A percentile compares a stretch with the other conserved stretches of the same genome.
Evolutionary conservation across 2,329 filamentous ascomycete species (phyloP).

Genomic region (Pseudogymnoascus sp.): DNA sequence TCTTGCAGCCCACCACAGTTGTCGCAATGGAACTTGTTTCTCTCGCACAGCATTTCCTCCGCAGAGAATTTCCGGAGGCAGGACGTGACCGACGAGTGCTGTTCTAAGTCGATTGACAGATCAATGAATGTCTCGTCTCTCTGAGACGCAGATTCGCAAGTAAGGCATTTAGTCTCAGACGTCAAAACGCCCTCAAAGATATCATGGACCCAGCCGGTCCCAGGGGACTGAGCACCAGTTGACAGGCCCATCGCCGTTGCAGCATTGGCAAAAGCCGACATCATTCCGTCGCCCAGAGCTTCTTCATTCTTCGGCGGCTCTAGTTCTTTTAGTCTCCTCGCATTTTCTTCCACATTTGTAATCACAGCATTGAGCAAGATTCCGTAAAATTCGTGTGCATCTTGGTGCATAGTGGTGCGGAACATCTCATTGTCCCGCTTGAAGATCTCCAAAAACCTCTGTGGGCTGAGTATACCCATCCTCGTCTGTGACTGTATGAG

Average conservation of each 20-base stretch:
- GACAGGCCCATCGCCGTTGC: slow-evolving; percentile 31
- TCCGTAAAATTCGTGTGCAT: slow-evolving; percentile 95
- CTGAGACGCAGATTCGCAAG: slow-evolving; percentile 91
- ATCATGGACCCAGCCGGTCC: slow-evolving; percentile 87
- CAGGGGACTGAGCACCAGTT: slow-evolving; percentile 42
- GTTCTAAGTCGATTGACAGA: slow-evolving; percentile 87
- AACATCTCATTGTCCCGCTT: slow-evolving; percentile 97
- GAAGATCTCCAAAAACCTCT: slow-evolving; percentile 88
- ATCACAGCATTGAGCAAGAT: slow-evolving; percentile 94
- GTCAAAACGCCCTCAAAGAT: slow-evolving; percentile 92
- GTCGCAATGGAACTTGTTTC: slow-evolving; percentile 98
- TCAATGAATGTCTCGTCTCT: slow-evolving; percentile 94
- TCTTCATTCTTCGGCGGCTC: slow-evolving; percentile 34
- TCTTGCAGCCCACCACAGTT: slow-evolving; percentile 94
- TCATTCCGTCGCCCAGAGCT: slow-evolving; percentile 39
- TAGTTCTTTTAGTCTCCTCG: slow-evolving; percentile 52
- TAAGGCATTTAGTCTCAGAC: slow-evolving; percentile 92
- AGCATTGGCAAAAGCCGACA: slow-evolving; percentile 34
- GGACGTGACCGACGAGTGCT: slow-evolving; percentile 92
- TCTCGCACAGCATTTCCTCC: slow-evolving; percentile 95
- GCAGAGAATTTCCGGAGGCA: slow-evolving; percentile 94
- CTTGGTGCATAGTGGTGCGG: slow-evolving; percentile 92
- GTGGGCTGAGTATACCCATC: slow-evolving; percentile 83
- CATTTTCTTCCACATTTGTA: slow-evolving; percentile 83
- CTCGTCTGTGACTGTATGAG: slow-evolving; percentile 72